Percentiles rank a stretch among this genome's conserved stretches.
Conservation (phyloP, 1,284 basidiomycete species). For the Hypsizygus ulmarius region DNA sequence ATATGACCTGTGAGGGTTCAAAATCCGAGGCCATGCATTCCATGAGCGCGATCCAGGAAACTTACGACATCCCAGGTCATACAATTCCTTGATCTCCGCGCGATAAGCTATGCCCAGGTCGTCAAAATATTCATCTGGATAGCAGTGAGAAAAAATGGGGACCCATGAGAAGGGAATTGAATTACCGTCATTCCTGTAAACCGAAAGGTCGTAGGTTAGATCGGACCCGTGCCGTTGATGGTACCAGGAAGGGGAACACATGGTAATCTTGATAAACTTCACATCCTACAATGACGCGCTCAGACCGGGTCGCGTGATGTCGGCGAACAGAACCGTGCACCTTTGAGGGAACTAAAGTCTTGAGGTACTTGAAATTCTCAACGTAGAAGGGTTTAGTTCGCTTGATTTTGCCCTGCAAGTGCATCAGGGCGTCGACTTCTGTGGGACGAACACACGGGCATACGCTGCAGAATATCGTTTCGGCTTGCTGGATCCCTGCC, state of each 20-base stretch:
- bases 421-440: conserved; percentile 5
- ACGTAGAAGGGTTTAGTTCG: conserved; percentile 62
- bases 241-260: conserved; percentile 77
- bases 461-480: conserved; percentile 52
- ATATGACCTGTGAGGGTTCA: conserved; percentile 45
- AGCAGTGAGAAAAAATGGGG: conserved; percentile 7
- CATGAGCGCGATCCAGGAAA: conserved; percentile 9
- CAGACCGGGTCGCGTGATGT: conserved; percentile 7
- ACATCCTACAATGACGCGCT: conserved; percentile 43
- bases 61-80: conserved; percentile 69
- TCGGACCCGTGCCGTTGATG: conserved; percentile 68
- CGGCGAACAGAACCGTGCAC: conserved; percentile 26
- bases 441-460: conserved; percentile 12
- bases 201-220: conserved; percentile 52
- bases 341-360: conserved; percentile 51
- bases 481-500: conserved; percentile 43
- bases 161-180: neutral
- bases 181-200: conserved; percentile 61
- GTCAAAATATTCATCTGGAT: conserved; percentile 66
- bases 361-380: conserved; percentile 60
- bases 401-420: conserved; percentile 54
- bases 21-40: neutral
- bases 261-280: conserved; percentile 69
- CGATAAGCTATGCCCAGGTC: conserved; percentile 72
- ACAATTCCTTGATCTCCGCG: conserved; percentile 70